phyloP scores from a whole-genome alignment of 2,329 filamentous ascomycete genomes.

The Fusarium nanum region DNA sequence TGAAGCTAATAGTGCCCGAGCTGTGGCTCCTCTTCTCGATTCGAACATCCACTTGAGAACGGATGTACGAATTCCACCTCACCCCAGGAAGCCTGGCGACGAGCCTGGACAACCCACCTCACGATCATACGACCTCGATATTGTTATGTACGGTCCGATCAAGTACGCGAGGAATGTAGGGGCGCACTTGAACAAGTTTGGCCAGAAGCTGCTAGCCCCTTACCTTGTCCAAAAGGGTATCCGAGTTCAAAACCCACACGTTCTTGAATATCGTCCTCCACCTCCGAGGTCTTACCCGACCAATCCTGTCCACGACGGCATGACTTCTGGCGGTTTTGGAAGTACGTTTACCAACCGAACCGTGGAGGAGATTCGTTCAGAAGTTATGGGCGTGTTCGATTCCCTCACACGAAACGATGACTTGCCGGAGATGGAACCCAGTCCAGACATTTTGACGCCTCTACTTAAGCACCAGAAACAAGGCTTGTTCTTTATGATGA shows the following conservation, averaged over 20 bases:
- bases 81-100: conserved; percentile 73
- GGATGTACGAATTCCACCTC: conserved; percentile 75
- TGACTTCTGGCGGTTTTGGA: conserved; percentile 34
- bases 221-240: conserved; percentile 74
- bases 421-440: conserved; percentile 78
- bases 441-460: conserved; percentile 69
- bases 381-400: conserved; percentile 90
- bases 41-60: conserved; percentile 73
- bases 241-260: conserved; percentile 82
- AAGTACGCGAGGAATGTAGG: conserved; percentile 75
- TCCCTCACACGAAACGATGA: conserved; percentile 80
- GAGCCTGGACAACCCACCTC: conserved; percentile 71
- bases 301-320: conserved; percentile 39
- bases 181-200: conserved; percentile 69
- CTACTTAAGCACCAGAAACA: conserved; percentile 91
- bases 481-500: conserved; percentile 86
- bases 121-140: conserved; percentile 69
- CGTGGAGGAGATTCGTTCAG: conserved; percentile 85
- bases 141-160: conserved; percentile 83
- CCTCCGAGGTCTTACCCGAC: conserved; percentile 50
- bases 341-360: conserved; percentile 65
- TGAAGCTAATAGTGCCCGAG: conserved; percentile 73
- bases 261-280: conserved; percentile 60
- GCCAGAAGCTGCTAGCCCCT: conserved; percentile 75
- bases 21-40: conserved; percentile 80